Evolutionary conservation across 441 rosid genomes (phyloP), one percentile per base, ranked within the genome.

Genomic region (Melastoma candidum): DNA sequence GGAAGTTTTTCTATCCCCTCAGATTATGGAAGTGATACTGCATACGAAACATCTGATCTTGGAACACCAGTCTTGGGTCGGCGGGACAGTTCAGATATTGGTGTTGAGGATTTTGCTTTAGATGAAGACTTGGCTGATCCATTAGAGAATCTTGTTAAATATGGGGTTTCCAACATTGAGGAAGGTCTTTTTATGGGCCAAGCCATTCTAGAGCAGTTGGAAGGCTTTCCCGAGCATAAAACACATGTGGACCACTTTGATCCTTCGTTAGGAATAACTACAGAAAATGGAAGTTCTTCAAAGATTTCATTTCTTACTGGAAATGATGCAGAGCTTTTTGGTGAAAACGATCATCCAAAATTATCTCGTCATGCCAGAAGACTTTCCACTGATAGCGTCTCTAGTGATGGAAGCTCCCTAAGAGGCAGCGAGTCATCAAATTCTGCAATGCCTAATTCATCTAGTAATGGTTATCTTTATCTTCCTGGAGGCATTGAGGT

Each of bases 21-120:
- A 27, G 66, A 62, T 48, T 62, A 62, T 55, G 66, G 66, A 26
- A 62, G 66, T 44, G 66, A 62, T 49, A 54, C 53, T 62, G 60
- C 60, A 17, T 62, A 43, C 3, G 66, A 62, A 44, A 55, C 53
- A 48, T 62, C 66, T 24, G 66, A 62, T 11, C 27, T 49, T 43
- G 66, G 66, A 44, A 62, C 66, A 62, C 66, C 66, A 54, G 49
- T 41, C 0, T 14, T 54, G 44, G 54, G 54, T 41, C 43, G 55
- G 49, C 41, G 48, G 25, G 59, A 55, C 44, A 62, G 54, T 48
- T 62, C 66, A 26, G 60, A 62, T 12, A 44, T 62, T 29, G 60
- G 49, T 24, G 25, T 62, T 17, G 66, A 62, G 53, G 66, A 62
- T 25, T 49, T 62, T 12, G 26, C 59, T 3, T 55, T 62, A 59